phyloP scores from a whole-genome alignment of 176 grass and related monocot genomes.

The Carex pumila region DNA sequence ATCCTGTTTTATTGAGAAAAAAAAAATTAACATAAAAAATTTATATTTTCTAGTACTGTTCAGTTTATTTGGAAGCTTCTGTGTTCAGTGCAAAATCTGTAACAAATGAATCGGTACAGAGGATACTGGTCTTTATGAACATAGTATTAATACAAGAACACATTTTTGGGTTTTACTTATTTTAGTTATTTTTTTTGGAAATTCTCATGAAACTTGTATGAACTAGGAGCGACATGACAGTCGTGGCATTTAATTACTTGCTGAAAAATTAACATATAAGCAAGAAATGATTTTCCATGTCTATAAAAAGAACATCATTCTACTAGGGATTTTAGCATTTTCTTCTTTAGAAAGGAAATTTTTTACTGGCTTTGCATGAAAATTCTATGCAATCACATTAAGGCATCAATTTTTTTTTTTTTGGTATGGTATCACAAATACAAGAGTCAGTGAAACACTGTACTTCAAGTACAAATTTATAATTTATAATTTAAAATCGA shows the following conservation, averaged over 20 bases:
- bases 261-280: not conserved
- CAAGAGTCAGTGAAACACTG: not conserved
- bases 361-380: not conserved
- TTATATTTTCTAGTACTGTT: not conserved
- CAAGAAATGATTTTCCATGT: not conserved
- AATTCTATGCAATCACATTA: not conserved
- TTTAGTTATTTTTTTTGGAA: not conserved
- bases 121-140: not conserved
- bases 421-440: not conserved
- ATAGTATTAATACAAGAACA: not conserved
- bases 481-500: too few relatives aligned
- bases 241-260: not conserved
- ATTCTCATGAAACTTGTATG: not conserved
- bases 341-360: not conserved
- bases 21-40: not conserved
- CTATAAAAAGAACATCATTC: too few relatives aligned
- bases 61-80: not conserved
- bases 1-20: slow-evolving; percentile 36
- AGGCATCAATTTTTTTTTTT: not conserved
- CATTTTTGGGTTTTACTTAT: not conserved
- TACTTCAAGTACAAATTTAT: not conserved
- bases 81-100: not conserved
- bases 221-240: not conserved
- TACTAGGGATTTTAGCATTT: not conserved
- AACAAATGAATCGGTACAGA: not conserved